Evolutionary conservation across 306 rosid species (phyloP).

Genomic region (Dalbergia cultrata): DNA sequence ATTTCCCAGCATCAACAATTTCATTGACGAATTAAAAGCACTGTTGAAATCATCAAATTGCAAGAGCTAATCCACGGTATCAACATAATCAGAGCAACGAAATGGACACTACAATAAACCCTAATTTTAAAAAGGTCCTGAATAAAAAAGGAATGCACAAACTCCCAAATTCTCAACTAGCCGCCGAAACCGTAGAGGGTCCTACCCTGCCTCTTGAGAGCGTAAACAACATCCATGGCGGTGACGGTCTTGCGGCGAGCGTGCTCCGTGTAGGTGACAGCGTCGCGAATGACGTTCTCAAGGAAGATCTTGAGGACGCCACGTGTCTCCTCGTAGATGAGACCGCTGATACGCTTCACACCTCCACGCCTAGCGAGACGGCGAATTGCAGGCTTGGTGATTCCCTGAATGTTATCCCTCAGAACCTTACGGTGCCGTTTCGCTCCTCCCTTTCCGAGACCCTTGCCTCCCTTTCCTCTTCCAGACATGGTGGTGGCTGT

Average conservation of each 20-base stretch:
- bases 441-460: constrained; percentile 73
- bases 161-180: constrained; percentile 27
- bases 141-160: not conserved
- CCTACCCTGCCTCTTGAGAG: constrained; percentile 72
- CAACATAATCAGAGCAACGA: not conserved
- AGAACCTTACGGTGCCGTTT: constrained; percentile 75
- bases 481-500: constrained; percentile 54
- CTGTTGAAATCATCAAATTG: not conserved
- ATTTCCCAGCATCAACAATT: too few relatives aligned
- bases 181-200: constrained; percentile 71
- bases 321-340: constrained; percentile 67
- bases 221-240: constrained; percentile 71
- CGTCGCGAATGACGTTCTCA: constrained; percentile 66
- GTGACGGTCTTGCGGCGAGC: constrained; percentile 73
- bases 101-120: not conserved
- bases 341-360: constrained; percentile 67
- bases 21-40: not conserved
- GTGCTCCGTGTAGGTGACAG: constrained; percentile 69
- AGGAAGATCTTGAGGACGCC: constrained; percentile 70
- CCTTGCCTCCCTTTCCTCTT: constrained; percentile 76
- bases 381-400: constrained; percentile 67
- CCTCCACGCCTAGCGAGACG: constrained; percentile 70
- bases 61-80: not conserved
- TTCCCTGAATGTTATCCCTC: constrained; percentile 71
- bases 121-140: constrained; percentile 7